Evolutionary conservation across 1,284 basidiomycete species (phyloP), one percentile per base, ranked within the genome.

Genomic region (Fomitopsis schrenkii): DNA sequence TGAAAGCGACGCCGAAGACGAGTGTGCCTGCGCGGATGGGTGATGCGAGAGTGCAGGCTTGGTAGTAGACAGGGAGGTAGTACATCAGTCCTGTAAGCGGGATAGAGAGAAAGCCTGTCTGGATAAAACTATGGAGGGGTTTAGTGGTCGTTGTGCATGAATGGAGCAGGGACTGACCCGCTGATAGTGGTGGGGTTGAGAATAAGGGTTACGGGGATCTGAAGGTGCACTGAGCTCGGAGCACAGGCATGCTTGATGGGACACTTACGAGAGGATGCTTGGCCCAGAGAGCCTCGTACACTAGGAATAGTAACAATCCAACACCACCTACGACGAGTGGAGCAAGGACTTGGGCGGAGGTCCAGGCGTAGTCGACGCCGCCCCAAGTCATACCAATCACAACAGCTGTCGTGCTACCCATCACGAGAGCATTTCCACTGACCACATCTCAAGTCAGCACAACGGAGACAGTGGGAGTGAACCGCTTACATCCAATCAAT

Each of bases 1-100:
- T 59, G 57, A 74, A 67, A 5, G 74, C 63, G 2, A 74, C 67
- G 50, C 66, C 74, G 2, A 76, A 66, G 17, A 78, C 69, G 57
- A 67, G 62, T 22, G 84, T 72, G 1, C 80, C 80, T 2, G 81
- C 79, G 0, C 68, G 67, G 22, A 78, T 72, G 0, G 83, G 77
- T 1, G 75, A 76, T 5, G 77, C 75, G 10, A 71, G 75, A 53
- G 76, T 76, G 59, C 77, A 76, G 1, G 77, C 79, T 68, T 84
- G 82, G 66, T 79, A 82, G 68, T 80, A 84, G 0, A 78, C 76
- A 0, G 77, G 74, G 45, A 66, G 46, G 22, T 66, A 68, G 57
- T 65, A 52, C 35, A 58, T 33, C 7, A 58, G 44, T n/a, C 46
- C 40, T 7, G 40, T 36, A 45, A 38, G 33, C 6, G 33, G 33